Conservation (phyloP, 23 red algal species). For the Gracilaria caudata region DNA sequence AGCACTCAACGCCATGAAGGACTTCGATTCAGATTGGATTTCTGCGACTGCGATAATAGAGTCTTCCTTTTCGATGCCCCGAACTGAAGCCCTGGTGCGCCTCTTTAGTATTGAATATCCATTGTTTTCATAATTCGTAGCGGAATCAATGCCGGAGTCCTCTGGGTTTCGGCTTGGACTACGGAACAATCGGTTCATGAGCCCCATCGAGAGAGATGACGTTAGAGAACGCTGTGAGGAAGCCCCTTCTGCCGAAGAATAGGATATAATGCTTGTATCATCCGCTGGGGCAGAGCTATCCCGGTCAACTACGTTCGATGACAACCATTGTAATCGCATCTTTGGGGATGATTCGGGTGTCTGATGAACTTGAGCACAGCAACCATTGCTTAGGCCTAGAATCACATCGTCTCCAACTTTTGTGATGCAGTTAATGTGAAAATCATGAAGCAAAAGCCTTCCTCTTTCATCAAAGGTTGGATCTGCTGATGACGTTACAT, state of each 20-base stretch:
- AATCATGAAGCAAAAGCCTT: background rate
- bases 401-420: slow-evolving; percentile 27
- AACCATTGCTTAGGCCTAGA: slow-evolving; percentile 42
- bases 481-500: background rate
- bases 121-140: background rate
- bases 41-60: slow-evolving; percentile 22
- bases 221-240: slow-evolving; percentile 46
- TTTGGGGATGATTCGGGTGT: background rate
- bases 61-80: slow-evolving; percentile 14
- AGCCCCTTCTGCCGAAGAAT: slow-evolving; percentile 31
- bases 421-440: slow-evolving; percentile 31
- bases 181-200: slow-evolving; percentile 49
- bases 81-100: background rate
- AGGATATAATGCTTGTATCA: slow-evolving; percentile 51
- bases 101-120: background rate
- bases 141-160: background rate
- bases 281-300: slow-evolving; percentile 17
- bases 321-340: slow-evolving; percentile 19
- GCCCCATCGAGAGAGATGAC: slow-evolving; percentile 45
- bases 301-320: background rate
- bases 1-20: slow-evolving; percentile 15
- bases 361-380: slow-evolving; percentile 20
- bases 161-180: slow-evolving; percentile 25
- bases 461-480: background rate
- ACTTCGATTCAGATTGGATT: slow-evolving; percentile 1